Evolutionary conservation across 1,284 basidiomycete genomes (phyloP), one percentile per base, ranked within the genome.

Genomic region (Cryptococcus sp.): DNA sequence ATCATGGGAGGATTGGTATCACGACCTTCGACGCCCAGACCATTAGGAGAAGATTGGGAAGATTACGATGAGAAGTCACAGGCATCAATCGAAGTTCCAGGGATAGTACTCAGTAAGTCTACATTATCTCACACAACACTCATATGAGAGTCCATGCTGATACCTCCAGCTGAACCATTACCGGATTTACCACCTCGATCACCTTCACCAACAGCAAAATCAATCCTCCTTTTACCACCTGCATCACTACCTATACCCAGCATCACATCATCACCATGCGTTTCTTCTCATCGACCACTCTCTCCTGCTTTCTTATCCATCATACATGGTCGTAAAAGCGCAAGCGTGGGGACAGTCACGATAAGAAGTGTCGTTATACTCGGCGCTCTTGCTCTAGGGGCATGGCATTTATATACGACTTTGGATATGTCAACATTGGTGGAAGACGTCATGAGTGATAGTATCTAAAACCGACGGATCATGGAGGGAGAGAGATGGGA

Each of bases 141-240:
- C 10, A 10, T 2, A 41, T n/a, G 38, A n/a, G 38, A n/a, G 10
- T n/a, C 10, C 10, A 37, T n/a, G 35, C 48, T 55, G 44, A 46
- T 14, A 30, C 42, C 46, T 43, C 36, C 49, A 55, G 58, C 60
- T 35, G 57, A 61, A 45, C 53, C 59, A 33, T 31, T 33, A 23
- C 52, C 55, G 33, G 53, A 59, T 48, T 35, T 41, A 23, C 53
- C 60, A 11, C 53, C 53, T 15, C 46, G 53, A 5, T 32, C 46
- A 15, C 42, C 56, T 34, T 57, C 62, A n/a, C 55, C 59, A 41
- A 47, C 55, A 15, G 58, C 60, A 4, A 63, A 67, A 51, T 55
- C 53, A 31, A 59, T 65, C 50, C 48, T 63, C 30, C 63, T 67
- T 33, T 60, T 63, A 36, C 49, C 52, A 37, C 61, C 65, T 10